A percentile compares a stretch with the other conserved stretches of the same genome.
phyloP scores from a whole-genome alignment of 768 basidiomycete species.

The Naganishia randhawae region DNA sequence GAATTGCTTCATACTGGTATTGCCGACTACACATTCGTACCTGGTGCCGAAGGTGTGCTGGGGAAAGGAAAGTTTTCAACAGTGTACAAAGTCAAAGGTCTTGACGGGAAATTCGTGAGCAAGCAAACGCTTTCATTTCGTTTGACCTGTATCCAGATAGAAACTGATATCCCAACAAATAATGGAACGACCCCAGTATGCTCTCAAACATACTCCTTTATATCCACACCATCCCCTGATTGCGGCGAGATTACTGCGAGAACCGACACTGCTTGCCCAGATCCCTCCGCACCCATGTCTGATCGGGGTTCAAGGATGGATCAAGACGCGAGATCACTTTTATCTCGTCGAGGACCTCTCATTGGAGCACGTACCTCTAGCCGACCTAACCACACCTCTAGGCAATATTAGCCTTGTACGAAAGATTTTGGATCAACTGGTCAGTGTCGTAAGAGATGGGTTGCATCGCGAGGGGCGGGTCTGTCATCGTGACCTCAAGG shows the following conservation, averaged over 20 bases:
- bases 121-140: neutral
- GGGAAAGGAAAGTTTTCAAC: slow-evolving; percentile 54
- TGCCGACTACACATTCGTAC: slow-evolving; percentile 50
- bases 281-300: slow-evolving; percentile 53
- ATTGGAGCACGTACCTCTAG: slow-evolving; percentile 15
- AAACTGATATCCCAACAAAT: neutral
- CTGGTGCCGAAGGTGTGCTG: slow-evolving; percentile 37
- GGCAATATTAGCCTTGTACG: slow-evolving; percentile 20
- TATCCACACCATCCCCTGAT: slow-evolving; percentile 55
- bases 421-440: slow-evolving; percentile 51
- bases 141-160: neutral
- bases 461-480: slow-evolving; percentile 42
- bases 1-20: slow-evolving; percentile 47
- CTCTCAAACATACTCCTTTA: slow-evolving; percentile 54
- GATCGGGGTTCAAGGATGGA: slow-evolving; percentile 52
- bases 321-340: slow-evolving; percentile 52
- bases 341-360: slow-evolving; percentile 50
- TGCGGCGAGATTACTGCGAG: slow-evolving; percentile 52
- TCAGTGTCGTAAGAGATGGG: slow-evolving; percentile 27
- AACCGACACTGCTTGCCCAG: slow-evolving; percentile 53
- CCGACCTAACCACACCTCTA: slow-evolving; percentile 7
- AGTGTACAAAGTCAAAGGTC: slow-evolving; percentile 50
- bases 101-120: slow-evolving; percentile 47
- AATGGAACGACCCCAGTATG: slow-evolving; percentile 44
- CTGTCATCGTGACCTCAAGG: slow-evolving; percentile 50